phyloP scores from a whole-genome alignment of 371 early-diverging fungal genomes.

The Lichtheimia corymbifera region DNA sequence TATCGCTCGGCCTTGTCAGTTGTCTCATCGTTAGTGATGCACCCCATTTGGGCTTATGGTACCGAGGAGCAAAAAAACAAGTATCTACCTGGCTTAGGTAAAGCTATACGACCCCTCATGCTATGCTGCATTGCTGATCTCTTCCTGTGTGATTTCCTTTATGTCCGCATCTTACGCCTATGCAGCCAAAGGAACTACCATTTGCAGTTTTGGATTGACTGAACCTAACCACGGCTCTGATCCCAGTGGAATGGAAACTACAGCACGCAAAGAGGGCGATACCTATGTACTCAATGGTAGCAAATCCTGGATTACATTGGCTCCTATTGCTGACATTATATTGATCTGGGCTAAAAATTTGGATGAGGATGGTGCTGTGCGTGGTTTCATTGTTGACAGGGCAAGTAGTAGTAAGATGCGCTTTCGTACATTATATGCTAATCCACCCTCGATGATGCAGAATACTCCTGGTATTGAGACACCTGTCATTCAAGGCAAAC shows the following conservation, averaged over 20 bases:
- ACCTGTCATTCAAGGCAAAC: slow-evolving; percentile 93
- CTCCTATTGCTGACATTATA: slow-evolving; percentile 96
- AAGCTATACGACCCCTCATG: not conserved
- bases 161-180: slow-evolving; percentile 18
- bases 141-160: not conserved
- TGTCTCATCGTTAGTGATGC: slow-evolving; percentile 98
- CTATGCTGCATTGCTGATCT: not conserved
- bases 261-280: slow-evolving; percentile 74
- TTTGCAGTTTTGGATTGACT: slow-evolving; percentile 95
- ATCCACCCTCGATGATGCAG: slow-evolving; percentile 21
- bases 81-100: slow-evolving; percentile 87
- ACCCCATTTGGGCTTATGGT: slow-evolving; percentile 95
- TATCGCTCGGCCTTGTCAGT: slow-evolving; percentile 98
- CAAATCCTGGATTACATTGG: slow-evolving; percentile 98
- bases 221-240: slow-evolving; percentile 98
- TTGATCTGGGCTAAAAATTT: slow-evolving; percentile 93
- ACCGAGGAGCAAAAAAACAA: slow-evolving; percentile 88
- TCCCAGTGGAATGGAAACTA: slow-evolving; percentile 93
- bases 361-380: slow-evolving; percentile 81
- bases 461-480: slow-evolving; percentile 85
- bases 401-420: slow-evolving; percentile 20
- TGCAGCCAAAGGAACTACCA: slow-evolving; percentile 82
- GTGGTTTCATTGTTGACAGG: slow-evolving; percentile 94
- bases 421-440: too few species aligned
- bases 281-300: slow-evolving; percentile 84